Base-by-base conservation (phyloP, 2,329 filamentous ascomycete genomes). In the Scedosporium boydii region DNA sequence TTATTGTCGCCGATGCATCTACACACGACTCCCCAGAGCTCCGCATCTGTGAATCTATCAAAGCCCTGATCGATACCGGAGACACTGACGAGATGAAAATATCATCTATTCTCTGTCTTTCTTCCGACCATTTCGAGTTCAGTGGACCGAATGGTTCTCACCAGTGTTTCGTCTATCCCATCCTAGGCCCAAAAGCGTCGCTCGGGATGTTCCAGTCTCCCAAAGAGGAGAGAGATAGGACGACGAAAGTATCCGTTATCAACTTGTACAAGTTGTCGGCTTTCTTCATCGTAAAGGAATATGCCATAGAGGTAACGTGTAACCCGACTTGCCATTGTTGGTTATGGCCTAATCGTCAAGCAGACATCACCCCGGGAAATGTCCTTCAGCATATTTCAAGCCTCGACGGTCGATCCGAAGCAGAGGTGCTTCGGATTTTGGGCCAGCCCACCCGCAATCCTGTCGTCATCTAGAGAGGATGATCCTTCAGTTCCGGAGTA, bases 111-210 rank as follows among this genome's bases (percentile, higher is more conserved):
- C 10, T 58, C 14, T 68, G 64, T 41, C 59, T 71, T 0, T 65
- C 67, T 10, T 46, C 68, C 9, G 65, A 67, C 48, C 65, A 67
- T 14, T 71, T 72, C 58, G 41, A 63, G 2, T 63, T 67, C 41
- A 3, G 59, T 1, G 68, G 67, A 1, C 68, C 71, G 0, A 73
- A 72, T 29, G 71, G 72, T 3, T 56, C 23, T 1, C 71, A 72
- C 4, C 60, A 67, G 3, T 69, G 64, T 44, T 61, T 73, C 2
- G 68, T 70, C 0, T 67, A 70, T 16, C 70, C 66, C 0, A 65
- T 71, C 4, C 66, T 73, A 7, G 70, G 72, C 1, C 70, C 68
- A n/a, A 66, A 60, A 18, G 68, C 65, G 16, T 71, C 65, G 0
- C 68, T 64, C 3, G 46, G 48, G 0, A 59, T 66, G 1, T 38